phyloP scores from a whole-genome alignment of 805 yeast species.

The Candida coleopterorum region DNA sequence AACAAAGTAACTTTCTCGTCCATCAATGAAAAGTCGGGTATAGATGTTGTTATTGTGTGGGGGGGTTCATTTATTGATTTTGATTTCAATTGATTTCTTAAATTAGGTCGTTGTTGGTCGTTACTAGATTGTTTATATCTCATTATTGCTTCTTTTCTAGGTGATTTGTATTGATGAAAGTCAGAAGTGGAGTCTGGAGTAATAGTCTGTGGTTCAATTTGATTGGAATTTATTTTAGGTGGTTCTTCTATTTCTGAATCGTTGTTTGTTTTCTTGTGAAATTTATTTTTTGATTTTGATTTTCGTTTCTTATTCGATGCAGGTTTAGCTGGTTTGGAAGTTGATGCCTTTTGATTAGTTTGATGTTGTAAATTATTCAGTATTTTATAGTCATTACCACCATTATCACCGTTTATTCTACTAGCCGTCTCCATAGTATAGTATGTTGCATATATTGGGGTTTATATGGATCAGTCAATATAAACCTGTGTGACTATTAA shows the following conservation, averaged over 20 bases:
- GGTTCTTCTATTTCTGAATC: background rate
- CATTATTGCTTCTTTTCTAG: constrained; percentile 36
- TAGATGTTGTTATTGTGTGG: background rate
- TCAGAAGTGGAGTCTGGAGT: background rate
- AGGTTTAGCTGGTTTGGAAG: too few species aligned
- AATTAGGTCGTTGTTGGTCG: constrained; percentile 6
- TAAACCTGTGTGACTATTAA: too few species aligned
- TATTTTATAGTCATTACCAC: too few species aligned
- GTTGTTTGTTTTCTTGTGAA: background rate
- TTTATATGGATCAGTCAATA: too few species aligned
- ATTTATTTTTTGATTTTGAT: constrained; percentile 8
- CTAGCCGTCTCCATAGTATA: too few species aligned
- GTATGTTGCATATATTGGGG: too few species aligned
- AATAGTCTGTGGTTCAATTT: background rate
- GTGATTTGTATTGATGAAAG: constrained; percentile 18
- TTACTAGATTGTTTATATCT: constrained; percentile 29
- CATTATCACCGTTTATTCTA: too few species aligned
- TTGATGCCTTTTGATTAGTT: too few species aligned
- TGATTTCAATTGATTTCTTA: constrained; percentile 3
- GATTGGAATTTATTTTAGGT: background rate
- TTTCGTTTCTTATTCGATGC: constrained; percentile 8
- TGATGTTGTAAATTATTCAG: too few species aligned
- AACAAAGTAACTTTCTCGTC: constrained; percentile 36
- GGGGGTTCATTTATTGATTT: background rate
- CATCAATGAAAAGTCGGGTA: constrained; percentile 12